phyloP scores from a whole-genome alignment of 768 basidiomycete genomes.

The Suillus placidus region DNA sequence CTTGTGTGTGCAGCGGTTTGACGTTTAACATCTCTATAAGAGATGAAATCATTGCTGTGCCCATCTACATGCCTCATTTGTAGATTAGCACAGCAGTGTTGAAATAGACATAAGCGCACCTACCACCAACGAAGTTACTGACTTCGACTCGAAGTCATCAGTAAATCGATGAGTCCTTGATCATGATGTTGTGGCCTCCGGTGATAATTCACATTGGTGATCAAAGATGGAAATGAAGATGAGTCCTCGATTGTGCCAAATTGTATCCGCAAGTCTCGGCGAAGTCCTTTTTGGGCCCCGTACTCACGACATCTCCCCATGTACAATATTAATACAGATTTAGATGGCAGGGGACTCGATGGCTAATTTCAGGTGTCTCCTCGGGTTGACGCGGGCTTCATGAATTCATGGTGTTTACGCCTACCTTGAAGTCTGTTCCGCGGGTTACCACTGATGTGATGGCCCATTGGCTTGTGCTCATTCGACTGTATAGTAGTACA shows the following conservation, averaged over 20 bases:
- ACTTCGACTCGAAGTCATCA: not conserved
- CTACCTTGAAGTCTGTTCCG: not conserved
- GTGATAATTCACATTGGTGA: not conserved
- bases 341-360: not conserved
- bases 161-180: too few relatives aligned
- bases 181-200: too few relatives aligned
- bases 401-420: not conserved
- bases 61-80: too few relatives aligned
- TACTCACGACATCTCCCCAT: not conserved
- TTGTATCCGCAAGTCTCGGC: not conserved
- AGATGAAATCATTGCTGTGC: too few relatives aligned
- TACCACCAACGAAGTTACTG: too few relatives aligned
- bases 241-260: not conserved
- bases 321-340: not conserved
- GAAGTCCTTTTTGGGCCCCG: not conserved
- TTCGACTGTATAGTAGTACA: not conserved
- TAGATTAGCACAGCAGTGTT: too few relatives aligned
- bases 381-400: not conserved
- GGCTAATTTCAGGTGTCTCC: not conserved
- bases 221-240: not conserved
- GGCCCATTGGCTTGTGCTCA: not conserved
- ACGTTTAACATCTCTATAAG: too few relatives aligned
- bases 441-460: not conserved
- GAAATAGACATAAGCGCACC: too few relatives aligned
- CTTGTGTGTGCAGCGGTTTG: constrained; percentile 30